A percentile compares a stretch with the other conserved stretches of the same genome.
Conservation (phyloP, 2,329 filamentous ascomycete species). For the Fusarium ramigenum region DNA sequence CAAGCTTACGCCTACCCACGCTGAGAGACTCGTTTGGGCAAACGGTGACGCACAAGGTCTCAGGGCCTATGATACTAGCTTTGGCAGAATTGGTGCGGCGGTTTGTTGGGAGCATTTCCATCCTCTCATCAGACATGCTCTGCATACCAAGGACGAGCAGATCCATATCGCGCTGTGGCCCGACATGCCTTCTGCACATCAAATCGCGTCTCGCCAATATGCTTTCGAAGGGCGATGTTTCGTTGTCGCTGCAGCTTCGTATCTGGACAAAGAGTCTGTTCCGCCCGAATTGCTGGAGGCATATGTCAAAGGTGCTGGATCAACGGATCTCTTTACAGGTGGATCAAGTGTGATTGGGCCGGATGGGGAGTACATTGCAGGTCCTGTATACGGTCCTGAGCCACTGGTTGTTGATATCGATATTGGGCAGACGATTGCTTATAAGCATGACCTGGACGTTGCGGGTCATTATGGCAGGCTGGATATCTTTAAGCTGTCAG, state of each 20-base stretch:
- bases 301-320: neutral
- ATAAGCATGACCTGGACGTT: neutral
- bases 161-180: neutral
- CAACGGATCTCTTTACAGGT: neutral
- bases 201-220: neutral
- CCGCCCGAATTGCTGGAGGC: neutral
- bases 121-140: neutral
- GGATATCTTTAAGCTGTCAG: neutral
- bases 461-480: neutral
- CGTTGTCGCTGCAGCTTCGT: neutral
- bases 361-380: neutral
- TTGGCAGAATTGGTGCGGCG: rapidly evolving
- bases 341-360: neutral
- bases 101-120: neutral
- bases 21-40: neutral
- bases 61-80: neutral
- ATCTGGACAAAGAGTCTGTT: rapidly evolving
- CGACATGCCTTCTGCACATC: rapidly evolving
- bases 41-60: neutral
- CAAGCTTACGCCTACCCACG: neutral
- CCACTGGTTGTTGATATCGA: neutral
- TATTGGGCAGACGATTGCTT: neutral
- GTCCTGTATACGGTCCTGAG: neutral
- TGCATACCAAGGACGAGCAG: neutral
- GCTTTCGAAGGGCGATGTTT: neutral